phyloP scores from a whole-genome alignment of 2,329 filamentous ascomycete species.

The Aureobasidium sp. region DNA sequence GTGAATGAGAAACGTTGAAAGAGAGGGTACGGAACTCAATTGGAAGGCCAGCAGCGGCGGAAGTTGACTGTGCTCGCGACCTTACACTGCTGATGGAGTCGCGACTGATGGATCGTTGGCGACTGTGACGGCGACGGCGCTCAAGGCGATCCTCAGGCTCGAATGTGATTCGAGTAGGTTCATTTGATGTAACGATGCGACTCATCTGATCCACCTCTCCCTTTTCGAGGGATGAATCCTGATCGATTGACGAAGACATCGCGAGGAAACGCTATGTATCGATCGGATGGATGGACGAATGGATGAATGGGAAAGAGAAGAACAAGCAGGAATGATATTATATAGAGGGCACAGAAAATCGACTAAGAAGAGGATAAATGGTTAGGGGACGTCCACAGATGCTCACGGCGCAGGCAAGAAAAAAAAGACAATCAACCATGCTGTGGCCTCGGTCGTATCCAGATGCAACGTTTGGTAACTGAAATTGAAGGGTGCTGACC shows the following conservation, averaged over 20 bases:
- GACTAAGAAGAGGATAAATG: background rate
- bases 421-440: background rate
- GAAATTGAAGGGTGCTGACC: slow-evolving; percentile 4
- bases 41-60: slow-evolving; percentile 13
- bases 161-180: slow-evolving; percentile 12
- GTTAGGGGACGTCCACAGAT: background rate
- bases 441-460: background rate
- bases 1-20: slow-evolving; percentile 34
- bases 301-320: background rate
- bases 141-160: slow-evolving; percentile 11
- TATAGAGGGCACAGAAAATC: background rate
- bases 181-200: background rate
- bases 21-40: slow-evolving; percentile 30
- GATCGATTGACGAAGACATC: slow-evolving; percentile 8
- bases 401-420: background rate
- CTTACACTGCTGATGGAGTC: slow-evolving; percentile 17
- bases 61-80: slow-evolving; percentile 11
- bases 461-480: slow-evolving; percentile 2
- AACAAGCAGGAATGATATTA: background rate
- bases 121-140: slow-evolving; percentile 8
- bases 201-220: background rate
- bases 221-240: slow-evolving; percentile 6
- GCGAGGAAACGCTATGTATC: background rate
- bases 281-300: background rate
- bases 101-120: slow-evolving; percentile 12